phyloP scores from a whole-genome alignment of 441 rosid species.

The Melastoma candidum region DNA sequence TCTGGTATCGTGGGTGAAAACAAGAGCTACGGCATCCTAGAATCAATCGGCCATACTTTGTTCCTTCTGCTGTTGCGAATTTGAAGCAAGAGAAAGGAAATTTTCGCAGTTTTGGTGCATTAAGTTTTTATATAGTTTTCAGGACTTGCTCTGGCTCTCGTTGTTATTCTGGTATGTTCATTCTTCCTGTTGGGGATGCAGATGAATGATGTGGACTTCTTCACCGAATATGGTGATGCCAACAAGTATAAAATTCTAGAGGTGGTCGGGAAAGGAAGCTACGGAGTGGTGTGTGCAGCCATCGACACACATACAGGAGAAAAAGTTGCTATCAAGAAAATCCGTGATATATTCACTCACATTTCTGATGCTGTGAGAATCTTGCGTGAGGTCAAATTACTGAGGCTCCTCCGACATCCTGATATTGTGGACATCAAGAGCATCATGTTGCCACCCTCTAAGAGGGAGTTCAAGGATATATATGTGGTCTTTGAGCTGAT shows the following conservation, averaged over 20 bases:
- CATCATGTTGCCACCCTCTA: constrained; percentile 19
- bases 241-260: constrained; percentile 16
- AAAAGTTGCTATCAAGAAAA: constrained; percentile 88
- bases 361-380: constrained; percentile 23
- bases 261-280: constrained; percentile 21
- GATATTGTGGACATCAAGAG: constrained; percentile 21
- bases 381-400: constrained; percentile 18
- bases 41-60: no score
- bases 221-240: constrained; percentile 20
- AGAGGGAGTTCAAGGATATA: constrained; percentile 20
- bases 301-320: constrained; percentile 68
- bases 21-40: no score
- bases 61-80: no score
- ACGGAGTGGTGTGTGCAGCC: constrained; percentile 14
- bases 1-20: no score
- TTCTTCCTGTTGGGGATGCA: not conserved
- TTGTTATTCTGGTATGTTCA: not conserved
- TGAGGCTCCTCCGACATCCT: constrained; percentile 19
- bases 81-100: no score
- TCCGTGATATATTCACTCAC: constrained; percentile 77
- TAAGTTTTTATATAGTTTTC: no score
- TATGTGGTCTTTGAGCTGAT: constrained; percentile 20
- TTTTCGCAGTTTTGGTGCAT: no score
- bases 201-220: constrained; percentile 18
- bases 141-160: not conserved